A percentile compares a stretch with the other conserved stretches of the same genome.
phyloP scores from a whole-genome alignment of 495 filamentous ascomycete genomes.

The Xylona heveae region DNA sequence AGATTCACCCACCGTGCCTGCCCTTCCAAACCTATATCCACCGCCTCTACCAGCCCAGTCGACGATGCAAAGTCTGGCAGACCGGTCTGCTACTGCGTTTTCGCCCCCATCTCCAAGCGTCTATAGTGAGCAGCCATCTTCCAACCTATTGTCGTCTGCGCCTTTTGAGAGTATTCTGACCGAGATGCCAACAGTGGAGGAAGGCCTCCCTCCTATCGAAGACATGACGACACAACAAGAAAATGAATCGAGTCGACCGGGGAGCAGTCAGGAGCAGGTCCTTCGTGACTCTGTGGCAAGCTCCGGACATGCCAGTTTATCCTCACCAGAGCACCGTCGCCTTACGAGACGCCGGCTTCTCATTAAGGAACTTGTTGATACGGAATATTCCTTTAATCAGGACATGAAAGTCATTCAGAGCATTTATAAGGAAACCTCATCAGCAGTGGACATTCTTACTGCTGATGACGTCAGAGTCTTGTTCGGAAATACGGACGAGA shows the following conservation, averaged over 20 bases:
- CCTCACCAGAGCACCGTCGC: conserved; percentile 33
- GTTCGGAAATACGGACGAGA: conserved; percentile 75
- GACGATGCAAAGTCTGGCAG: conserved; percentile 15
- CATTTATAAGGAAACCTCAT: conserved; percentile 90
- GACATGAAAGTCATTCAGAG: conserved; percentile 95
- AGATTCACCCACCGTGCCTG: conserved; percentile 5
- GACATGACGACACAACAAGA: too few species aligned
- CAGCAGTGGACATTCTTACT: conserved; percentile 58
- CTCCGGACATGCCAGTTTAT: too few species aligned
- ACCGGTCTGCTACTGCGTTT: background rate
- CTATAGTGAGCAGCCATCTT: conserved; percentile 18
- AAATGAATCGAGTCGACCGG: too few species aligned
- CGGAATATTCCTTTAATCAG: conserved; percentile 64
- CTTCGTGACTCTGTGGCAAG: too few species aligned
- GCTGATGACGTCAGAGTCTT: conserved; percentile 65
- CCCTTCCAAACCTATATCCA: conserved; percentile 13
- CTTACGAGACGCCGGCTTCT: conserved; percentile 49
- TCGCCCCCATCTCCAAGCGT: conserved; percentile 16
- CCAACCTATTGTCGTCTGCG: conserved; percentile 7
- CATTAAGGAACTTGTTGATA: conserved; percentile 81
- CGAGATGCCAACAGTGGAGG: conserved; percentile 5
- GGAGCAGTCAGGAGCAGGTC: conserved; percentile 15
- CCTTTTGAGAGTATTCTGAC: conserved; percentile 7
- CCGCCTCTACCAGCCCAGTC: conserved; percentile 19
- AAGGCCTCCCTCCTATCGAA: too few species aligned